These are phyloP conservation scores for Trichophyton rubrum DNA, from an alignment of 2,329 filamentous ascomycete species.

Conservation along the genomic window DNA sequence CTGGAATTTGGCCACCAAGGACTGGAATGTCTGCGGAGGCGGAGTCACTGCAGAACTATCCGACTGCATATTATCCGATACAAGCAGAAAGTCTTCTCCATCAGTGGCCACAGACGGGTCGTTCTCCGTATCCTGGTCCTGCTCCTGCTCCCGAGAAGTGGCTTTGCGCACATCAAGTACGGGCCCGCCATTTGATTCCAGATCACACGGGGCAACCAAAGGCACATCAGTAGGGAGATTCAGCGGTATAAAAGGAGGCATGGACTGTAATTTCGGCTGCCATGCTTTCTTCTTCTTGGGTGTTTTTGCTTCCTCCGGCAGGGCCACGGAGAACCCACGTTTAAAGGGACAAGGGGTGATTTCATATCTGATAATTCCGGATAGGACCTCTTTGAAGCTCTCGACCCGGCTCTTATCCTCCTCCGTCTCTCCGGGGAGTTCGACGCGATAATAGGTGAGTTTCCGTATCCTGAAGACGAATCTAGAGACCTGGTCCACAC, in stretches of 20 bases:
- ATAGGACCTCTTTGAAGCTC: constrained; percentile 56
- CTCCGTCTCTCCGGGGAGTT: constrained; percentile 55
- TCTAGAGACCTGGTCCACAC: constrained; percentile 68
- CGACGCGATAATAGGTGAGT: constrained; percentile 81
- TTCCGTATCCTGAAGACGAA: constrained; percentile 79
- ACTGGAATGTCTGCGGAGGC: constrained; percentile 24
- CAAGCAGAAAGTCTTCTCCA: neutral
- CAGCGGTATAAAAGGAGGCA: constrained; percentile 4
- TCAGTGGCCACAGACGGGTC: neutral
- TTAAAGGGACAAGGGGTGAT: constrained; percentile 78
- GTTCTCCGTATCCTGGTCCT: neutral
- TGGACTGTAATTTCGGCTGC: constrained; percentile 42
- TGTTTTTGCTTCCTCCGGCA: constrained; percentile 56
- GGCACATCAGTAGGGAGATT: constrained; percentile 7
- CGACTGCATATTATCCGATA: neutral
- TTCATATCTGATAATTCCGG: constrained; percentile 68
- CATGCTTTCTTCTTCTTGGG: constrained; percentile 57
- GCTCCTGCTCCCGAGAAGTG: neutral
- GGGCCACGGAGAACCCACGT: constrained; percentile 58
- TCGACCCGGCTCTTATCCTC: constrained; percentile 53
- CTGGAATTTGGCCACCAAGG: constrained; percentile 29
- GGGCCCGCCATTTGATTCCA: neutral
- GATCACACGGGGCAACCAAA: neutral
- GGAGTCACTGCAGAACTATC: constrained; percentile 15
- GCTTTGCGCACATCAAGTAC: neutral